Conservation (phyloP, 2,329 filamentous ascomycete species). For the Ceratocystis destructans region DNA sequence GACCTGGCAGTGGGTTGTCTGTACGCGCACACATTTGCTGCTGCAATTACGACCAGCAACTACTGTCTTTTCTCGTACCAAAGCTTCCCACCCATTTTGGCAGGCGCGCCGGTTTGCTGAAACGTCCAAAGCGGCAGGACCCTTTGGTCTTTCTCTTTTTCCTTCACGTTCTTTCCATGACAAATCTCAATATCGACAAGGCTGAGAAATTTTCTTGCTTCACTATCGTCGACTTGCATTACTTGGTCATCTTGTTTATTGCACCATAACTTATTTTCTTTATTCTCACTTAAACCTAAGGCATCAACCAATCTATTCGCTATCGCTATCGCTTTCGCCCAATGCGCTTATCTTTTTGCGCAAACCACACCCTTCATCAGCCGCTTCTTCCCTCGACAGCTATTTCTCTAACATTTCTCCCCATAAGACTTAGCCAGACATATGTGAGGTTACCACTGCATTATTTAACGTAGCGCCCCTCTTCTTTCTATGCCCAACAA, state of each 20-base stretch:
- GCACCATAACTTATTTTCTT: background rate
- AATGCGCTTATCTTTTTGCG: background rate
- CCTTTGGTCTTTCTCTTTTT: background rate
- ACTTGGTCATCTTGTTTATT: background rate
- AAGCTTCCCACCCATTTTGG: background rate
- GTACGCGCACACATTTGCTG: background rate
- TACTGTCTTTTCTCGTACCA: background rate
- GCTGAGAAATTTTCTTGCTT: background rate
- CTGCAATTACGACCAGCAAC: background rate
- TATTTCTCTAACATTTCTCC: background rate
- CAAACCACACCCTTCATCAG: background rate
- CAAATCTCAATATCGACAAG: background rate
- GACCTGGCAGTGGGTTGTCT: no score
- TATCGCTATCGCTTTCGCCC: background rate
- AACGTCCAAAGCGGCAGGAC: slow-evolving; percentile 1
- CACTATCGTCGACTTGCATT: background rate
- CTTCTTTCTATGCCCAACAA: background rate
- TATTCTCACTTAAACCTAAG: background rate
- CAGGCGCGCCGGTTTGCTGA: slow-evolving; percentile 6
- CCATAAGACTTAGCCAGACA: background rate
- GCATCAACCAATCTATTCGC: background rate
- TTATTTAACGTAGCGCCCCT: background rate
- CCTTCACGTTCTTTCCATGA: background rate
- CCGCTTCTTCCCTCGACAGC: background rate
- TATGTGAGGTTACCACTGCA: background rate